A percentile compares a stretch with the other conserved stretches of the same genome.
These are phyloP conservation scores for Xerocomus potaroensis DNA, from an alignment of 768 basidiomycete species.

Conservation along the genomic window DNA sequence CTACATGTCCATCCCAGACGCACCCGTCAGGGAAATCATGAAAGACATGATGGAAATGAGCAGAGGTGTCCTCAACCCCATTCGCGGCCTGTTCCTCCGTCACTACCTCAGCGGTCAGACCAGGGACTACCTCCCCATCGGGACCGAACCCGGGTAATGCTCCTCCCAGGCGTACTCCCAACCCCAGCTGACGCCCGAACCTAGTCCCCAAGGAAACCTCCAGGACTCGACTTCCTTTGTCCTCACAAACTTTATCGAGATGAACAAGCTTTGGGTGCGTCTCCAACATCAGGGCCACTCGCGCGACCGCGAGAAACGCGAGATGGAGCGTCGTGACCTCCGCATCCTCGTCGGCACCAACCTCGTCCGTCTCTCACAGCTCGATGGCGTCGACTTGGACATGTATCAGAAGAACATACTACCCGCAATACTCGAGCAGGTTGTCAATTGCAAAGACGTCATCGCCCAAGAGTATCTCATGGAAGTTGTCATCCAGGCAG, in stretches of 20 bases:
- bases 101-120: conserved; percentile 98
- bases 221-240: conserved; percentile 96
- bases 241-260: conserved; percentile 97
- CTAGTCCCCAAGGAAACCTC: conserved; percentile 80
- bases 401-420: conserved; percentile 86
- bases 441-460: conserved; percentile 97
- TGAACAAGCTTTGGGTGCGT: conserved; percentile 99
- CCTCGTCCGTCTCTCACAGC: conserved; percentile 88
- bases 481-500: conserved; percentile 98
- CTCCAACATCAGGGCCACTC: conserved; percentile 98
- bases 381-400: conserved; percentile 94
- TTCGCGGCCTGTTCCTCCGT: conserved; percentile 89
- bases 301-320: conserved; percentile 94
- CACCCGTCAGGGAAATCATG: conserved; percentile 99
- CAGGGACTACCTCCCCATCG: conserved; percentile 91
- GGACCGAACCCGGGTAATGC: conserved; percentile 72
- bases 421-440: conserved; percentile 92
- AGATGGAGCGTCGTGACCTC: conserved; percentile 91
- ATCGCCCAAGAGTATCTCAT: conserved; percentile 99
- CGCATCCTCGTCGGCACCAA: conserved; percentile 98
- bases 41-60: conserved; percentile 99
- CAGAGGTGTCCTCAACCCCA: conserved; percentile 94
- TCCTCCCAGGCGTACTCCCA: neutral
- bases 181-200: neutral
- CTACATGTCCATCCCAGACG: conserved; percentile 97